phyloP scores from a whole-genome alignment of 1,284 basidiomycete species.

The Apiotrichum mycotoxinovorans region DNA sequence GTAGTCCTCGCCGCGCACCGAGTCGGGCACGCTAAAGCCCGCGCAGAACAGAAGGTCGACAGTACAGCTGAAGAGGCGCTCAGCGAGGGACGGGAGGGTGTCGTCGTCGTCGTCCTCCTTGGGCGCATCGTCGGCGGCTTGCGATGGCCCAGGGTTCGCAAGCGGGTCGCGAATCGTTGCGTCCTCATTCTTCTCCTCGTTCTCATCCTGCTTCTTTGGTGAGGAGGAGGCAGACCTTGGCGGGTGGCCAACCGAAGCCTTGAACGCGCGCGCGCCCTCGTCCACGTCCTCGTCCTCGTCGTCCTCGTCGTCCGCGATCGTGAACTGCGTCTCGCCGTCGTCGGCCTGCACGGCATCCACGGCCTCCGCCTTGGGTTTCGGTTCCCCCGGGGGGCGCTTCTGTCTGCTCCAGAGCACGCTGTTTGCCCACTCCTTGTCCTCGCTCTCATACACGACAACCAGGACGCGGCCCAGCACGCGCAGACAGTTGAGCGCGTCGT shows the following conservation, averaged over 20 bases:
- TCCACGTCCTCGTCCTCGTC: constrained; percentile 65
- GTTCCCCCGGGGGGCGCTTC: constrained; percentile 1
- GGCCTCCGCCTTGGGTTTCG: not conserved
- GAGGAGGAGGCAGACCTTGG: constrained; percentile 23
- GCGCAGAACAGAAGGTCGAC: constrained; percentile 86
- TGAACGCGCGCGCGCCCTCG: constrained; percentile 59
- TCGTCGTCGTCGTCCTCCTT: constrained; percentile 42
- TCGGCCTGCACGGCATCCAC: constrained; percentile 56
- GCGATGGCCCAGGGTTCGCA: constrained; percentile 23
- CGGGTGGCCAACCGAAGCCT: constrained; percentile 28
- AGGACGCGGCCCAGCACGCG: constrained; percentile 80
- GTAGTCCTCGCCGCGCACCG: constrained; percentile 65
- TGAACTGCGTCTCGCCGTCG: constrained; percentile 62
- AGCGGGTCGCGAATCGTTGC: constrained; percentile 25
- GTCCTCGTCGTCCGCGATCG: constrained; percentile 67
- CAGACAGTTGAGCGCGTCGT: constrained; percentile 81
- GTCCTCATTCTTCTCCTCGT: constrained; percentile 14
- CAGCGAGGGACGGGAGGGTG: constrained; percentile 65
- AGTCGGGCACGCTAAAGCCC: constrained; percentile 78
- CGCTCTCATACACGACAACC: constrained; percentile 78
- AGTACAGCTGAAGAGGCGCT: constrained; percentile 69
- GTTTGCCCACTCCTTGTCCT: constrained; percentile 41
- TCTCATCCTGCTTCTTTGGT: constrained; percentile 4
- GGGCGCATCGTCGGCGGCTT: not conserved
- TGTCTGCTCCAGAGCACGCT: constrained; percentile 12